Percentiles rank a stretch among this genome's conserved stretches.
Conservation (phyloP, 306 rosid species). For the Malus orientalis region DNA sequence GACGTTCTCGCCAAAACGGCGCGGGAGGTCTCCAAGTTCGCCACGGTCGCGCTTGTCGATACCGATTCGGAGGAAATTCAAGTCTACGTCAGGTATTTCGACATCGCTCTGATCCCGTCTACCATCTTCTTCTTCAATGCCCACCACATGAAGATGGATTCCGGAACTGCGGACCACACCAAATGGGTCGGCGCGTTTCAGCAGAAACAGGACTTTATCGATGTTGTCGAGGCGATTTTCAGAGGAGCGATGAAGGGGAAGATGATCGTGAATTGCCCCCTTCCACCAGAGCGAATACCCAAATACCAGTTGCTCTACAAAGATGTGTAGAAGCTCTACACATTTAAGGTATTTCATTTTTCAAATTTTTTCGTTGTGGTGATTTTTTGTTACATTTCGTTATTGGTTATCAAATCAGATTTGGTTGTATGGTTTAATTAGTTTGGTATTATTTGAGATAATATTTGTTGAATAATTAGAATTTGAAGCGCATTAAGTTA, state of each 20-base stretch:
- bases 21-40: slow-evolving; percentile 77
- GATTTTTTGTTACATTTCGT: background rate
- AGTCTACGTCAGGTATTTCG: slow-evolving; percentile 70
- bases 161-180: slow-evolving; percentile 47
- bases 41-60: slow-evolving; percentile 64
- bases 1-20: slow-evolving; percentile 67
- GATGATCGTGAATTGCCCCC: slow-evolving; percentile 68
- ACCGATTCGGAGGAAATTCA: slow-evolving; percentile 66
- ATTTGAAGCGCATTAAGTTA: no score
- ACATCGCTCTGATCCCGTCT: slow-evolving; percentile 71
- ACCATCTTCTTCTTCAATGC: slow-evolving; percentile 89
- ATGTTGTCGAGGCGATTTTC: slow-evolving; percentile 57
- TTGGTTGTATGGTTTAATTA: no score
- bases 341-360: background rate
- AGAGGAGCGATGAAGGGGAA: slow-evolving; percentile 90
- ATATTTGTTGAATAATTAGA: no score
- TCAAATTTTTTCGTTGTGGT: no score
- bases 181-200: slow-evolving; percentile 43
- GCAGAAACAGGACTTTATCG: slow-evolving; percentile 37
- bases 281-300: slow-evolving; percentile 58
- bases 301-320: slow-evolving; percentile 65
- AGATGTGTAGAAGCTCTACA: slow-evolving; percentile 36
- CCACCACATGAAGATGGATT: slow-evolving; percentile 97
- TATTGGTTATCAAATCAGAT: no score
- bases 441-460: no score